Base-by-base conservation (phyloP, 495 filamentous ascomycete species). In the Hyphodiscus hymeniophilus region DNA sequence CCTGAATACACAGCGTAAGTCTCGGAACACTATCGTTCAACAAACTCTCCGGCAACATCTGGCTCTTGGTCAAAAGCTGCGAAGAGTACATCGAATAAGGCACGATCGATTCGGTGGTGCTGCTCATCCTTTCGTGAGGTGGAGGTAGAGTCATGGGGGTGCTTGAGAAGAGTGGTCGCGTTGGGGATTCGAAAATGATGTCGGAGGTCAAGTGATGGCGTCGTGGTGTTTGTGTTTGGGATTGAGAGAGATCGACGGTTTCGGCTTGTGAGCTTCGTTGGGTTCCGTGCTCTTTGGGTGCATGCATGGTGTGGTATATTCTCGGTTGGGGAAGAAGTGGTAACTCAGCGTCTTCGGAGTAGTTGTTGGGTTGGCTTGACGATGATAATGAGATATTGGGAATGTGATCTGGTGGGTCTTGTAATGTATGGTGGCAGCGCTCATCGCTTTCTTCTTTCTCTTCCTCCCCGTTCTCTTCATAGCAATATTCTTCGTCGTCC, bases 11-110 rank as follows among this genome's bases (percentile, higher is more conserved):
- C 40, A 43, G 43, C 1, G 68, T 72, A 28, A 69, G 71, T 11
- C 47, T 55, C 15, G 63, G 61, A 28, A 73, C 56, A 55, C 68
- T 66, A 49, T 73, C 72, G 30, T 68, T 58, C 50, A 79, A 24
- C 51, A 81, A 54, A 56, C 74, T 79, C 33, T 76, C 74, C 24
- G 70, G 71, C 45, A 75, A 61, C 57, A 78, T 59, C 59, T 77
- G 69, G 40, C 70, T 76, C 35, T 60, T 61, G 3, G 65, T 69
- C 47, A 63, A 48, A 3, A 65, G 61, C 53, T 73, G 69, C 16
- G 68, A 69, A 17, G 66, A 71, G n/a, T 51, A 42, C 11, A 66
- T 42, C 12, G 61, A 64, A 15, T 46, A 57, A 7, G 57, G 57
- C 13, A 56, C 17, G 1, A 42, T 17, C 0, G 36, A 35, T 2